These are phyloP conservation scores for Dichotomocladium elegans DNA, from an alignment of 371 early-diverging fungal genomes.

Conservation along the genomic window DNA sequence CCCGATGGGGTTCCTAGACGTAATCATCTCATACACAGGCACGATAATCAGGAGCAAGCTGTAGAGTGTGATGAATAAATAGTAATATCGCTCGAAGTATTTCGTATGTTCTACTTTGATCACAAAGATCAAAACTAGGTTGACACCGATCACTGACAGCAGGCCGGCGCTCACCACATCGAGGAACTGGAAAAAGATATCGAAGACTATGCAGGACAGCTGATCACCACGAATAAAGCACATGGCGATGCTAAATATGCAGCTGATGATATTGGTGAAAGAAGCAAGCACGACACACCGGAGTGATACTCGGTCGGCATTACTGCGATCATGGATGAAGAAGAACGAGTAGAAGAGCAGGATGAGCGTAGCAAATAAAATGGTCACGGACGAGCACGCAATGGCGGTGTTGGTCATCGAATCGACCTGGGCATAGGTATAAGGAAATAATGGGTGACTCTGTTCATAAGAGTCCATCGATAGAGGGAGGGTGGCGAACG, in stretches of 20 bases:
- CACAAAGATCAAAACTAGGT: constrained; percentile 29
- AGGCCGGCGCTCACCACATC: constrained; percentile 10
- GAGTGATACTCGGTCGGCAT: constrained; percentile 24
- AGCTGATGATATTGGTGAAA: constrained; percentile 8
- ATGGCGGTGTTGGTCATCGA: not conserved
- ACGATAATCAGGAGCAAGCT: constrained; percentile 5
- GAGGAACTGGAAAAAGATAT: constrained; percentile 11
- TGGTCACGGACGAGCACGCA: not conserved
- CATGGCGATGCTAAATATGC: constrained; percentile 6
- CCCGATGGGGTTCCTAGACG: not conserved
- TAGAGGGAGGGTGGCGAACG: not conserved
- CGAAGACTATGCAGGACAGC: constrained; percentile 10
- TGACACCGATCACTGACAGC: constrained; percentile 23
- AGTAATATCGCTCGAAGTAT: constrained; percentile 11
- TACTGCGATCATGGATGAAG: not conserved
- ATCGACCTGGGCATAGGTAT: not conserved
- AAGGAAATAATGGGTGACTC: not conserved
- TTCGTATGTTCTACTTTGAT: constrained; percentile 11
- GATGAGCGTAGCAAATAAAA: not conserved
- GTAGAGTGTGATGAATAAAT: constrained; percentile 11
- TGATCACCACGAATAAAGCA: not conserved
- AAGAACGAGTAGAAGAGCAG: not conserved
- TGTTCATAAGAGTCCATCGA: not conserved
- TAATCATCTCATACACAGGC: constrained; percentile 2
- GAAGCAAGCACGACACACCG: constrained; percentile 22